A percentile compares a stretch with the other conserved stretches of the same genome.
Conservation (phyloP, 768 basidiomycete species). For the Chalciporus pseudorubinellus region DNA sequence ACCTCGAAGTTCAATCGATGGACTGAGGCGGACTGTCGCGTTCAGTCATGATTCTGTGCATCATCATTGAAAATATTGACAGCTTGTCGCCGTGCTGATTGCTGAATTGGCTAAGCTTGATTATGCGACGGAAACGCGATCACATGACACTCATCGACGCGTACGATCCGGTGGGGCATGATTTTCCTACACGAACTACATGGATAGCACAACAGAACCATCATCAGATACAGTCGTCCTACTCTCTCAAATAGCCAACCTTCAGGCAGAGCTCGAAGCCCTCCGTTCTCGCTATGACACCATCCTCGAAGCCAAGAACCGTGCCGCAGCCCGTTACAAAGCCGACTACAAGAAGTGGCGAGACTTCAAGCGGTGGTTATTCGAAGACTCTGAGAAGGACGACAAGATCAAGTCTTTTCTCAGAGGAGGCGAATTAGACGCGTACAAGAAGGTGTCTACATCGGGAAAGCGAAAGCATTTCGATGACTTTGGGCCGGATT, state of each 20-base stretch:
- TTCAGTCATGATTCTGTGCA: too few relatives aligned
- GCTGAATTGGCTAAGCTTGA: background rate
- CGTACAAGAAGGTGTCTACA: conserved; percentile 17
- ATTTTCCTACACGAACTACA: too few relatives aligned
- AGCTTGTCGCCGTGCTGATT: too few relatives aligned
- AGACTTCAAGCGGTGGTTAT: conserved; percentile 43
- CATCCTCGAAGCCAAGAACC: conserved; percentile 42
- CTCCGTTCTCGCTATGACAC: conserved; percentile 45
- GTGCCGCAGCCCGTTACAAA: conserved; percentile 47
- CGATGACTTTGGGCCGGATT: conserved; percentile 19
- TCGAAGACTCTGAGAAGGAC: conserved; percentile 33
- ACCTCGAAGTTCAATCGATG: too few relatives aligned
- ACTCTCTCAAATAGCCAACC: conserved; percentile 14
- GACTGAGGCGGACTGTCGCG: too few relatives aligned
- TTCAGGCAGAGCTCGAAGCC: conserved; percentile 33
- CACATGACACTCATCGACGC: conserved; percentile 19
- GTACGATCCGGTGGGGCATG: background rate
- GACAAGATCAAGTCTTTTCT: conserved; percentile 27
- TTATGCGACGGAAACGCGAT: conserved; percentile 11
- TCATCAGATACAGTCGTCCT: conserved; percentile 2
- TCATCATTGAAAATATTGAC: too few relatives aligned
- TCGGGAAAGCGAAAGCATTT: conserved; percentile 30
- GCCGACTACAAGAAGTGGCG: conserved; percentile 55
- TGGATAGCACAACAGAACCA: conserved; percentile 1
- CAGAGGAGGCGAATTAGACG: conserved; percentile 29